phyloP scores from a whole-genome alignment of 768 basidiomycete species.

The Paxillus rubicundulus region DNA sequence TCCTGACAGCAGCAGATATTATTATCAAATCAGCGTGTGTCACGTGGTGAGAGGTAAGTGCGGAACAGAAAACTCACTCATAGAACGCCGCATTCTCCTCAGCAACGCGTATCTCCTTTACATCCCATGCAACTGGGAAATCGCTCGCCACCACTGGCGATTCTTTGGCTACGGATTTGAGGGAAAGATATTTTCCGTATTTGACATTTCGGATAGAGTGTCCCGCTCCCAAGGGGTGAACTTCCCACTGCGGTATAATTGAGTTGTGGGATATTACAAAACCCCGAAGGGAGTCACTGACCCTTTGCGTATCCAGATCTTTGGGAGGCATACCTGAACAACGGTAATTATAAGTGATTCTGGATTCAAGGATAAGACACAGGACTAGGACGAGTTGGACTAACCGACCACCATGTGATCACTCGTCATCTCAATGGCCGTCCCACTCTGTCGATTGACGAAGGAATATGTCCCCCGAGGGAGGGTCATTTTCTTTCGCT shows the following conservation, averaged over 20 bases:
- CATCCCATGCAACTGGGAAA: constrained; percentile 28
- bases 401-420: constrained; percentile 24
- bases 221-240: constrained; percentile 28
- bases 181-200: constrained; percentile 29
- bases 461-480: constrained; percentile 32
- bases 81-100: constrained; percentile 29
- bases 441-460: constrained; percentile 32
- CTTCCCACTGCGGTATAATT: constrained; percentile 23
- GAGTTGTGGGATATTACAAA: neutral
- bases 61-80: constrained; percentile 16
- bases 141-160: constrained; percentile 23
- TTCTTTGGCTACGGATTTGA: constrained; percentile 26
- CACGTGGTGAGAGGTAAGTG: neutral
- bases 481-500: constrained; percentile 23
- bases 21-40: neutral
- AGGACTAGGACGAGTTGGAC: neutral
- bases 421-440: constrained; percentile 28
- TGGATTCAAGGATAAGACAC: neutral
- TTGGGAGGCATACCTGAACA: constrained; percentile 30
- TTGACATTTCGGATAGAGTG: constrained; percentile 31
- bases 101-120: constrained; percentile 22
- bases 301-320: constrained; percentile 29
- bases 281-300: neutral
- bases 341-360: neutral
- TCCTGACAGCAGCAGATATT: constrained; percentile 11